These are phyloP conservation scores for Podospora comata DNA, from an alignment of 495 filamentous ascomycete genomes.

Conservation along the genomic window DNA sequence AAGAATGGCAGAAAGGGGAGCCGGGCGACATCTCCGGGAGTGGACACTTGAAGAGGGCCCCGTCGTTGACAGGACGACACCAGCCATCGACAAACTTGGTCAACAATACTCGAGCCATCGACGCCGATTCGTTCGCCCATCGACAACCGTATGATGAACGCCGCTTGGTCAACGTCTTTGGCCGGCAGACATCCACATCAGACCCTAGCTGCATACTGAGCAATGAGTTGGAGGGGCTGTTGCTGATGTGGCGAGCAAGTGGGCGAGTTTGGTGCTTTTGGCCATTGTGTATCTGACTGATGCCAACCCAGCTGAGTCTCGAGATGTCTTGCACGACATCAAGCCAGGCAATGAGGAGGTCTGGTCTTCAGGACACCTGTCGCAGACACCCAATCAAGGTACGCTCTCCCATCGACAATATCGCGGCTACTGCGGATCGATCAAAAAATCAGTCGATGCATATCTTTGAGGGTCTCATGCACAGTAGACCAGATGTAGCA, in stretches of 20 bases:
- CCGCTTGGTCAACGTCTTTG: not conserved
- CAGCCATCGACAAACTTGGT: not conserved
- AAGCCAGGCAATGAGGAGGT: not conserved
- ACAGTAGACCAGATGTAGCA: not conserved
- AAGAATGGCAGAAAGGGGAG: not conserved
- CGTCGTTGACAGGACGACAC: not conserved
- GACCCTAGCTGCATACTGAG: not conserved
- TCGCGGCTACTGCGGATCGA: constrained; percentile 8
- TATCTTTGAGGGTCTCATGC: not conserved
- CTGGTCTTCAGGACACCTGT: not conserved
- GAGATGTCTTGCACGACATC: not conserved
- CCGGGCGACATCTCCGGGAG: not conserved
- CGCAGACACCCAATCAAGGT: not conserved
- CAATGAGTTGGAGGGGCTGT: not conserved
- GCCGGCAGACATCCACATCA: not conserved
- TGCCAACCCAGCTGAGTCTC: not conserved
- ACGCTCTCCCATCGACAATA: not conserved
- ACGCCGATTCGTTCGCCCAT: not conserved
- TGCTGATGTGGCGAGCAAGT: not conserved
- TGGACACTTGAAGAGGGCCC: not conserved
- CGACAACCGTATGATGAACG: not conserved
- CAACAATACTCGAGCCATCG: not conserved
- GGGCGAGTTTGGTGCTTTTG: not conserved
- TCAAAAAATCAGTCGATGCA: not conserved
- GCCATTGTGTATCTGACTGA: not conserved